Conservation (phyloP, 768 basidiomycete species). For the Phaffia tasmanica region DNA sequence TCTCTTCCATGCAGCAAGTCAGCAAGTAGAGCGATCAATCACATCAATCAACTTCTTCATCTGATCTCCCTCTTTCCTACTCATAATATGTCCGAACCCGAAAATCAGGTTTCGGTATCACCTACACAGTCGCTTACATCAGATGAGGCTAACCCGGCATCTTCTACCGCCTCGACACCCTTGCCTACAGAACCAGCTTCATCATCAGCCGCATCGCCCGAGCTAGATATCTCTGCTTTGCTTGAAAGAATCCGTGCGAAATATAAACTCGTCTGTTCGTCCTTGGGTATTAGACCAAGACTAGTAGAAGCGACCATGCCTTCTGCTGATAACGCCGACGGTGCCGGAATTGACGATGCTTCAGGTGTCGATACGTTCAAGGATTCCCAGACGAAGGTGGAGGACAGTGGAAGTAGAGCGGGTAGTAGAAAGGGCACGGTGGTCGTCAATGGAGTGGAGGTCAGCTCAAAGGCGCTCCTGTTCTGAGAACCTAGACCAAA, state of each 20-base stretch:
- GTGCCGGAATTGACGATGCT: background rate
- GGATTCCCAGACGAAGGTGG: background rate
- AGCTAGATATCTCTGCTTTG: slow-evolving; percentile 59
- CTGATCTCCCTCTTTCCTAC: slow-evolving; percentile 66
- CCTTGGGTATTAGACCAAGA: slow-evolving; percentile 55
- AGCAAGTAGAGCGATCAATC: slow-evolving; percentile 47
- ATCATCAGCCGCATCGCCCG: slow-evolving; percentile 18
- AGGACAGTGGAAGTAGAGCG: background rate
- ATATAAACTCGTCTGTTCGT: slow-evolving; percentile 75
- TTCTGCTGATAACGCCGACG: background rate
- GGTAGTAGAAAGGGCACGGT: slow-evolving; percentile 14
- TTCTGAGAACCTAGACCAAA: slow-evolving; percentile 1
- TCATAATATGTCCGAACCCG: slow-evolving; percentile 52
- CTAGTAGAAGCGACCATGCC: slow-evolving; percentile 25
- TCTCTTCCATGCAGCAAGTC: slow-evolving; percentile 1
- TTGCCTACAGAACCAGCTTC: background rate
- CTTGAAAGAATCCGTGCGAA: slow-evolving; percentile 75
- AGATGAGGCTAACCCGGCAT: slow-evolving; percentile 33
- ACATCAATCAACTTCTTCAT: slow-evolving; percentile 58
- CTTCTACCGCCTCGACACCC: slow-evolving; percentile 19
- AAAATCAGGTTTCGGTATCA: background rate
- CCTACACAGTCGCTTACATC: slow-evolving; percentile 20
- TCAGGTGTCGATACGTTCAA: background rate
- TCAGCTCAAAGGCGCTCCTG: slow-evolving; percentile 19
- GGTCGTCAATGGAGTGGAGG: slow-evolving; percentile 19